phyloP scores from a whole-genome alignment of 768 basidiomycete species.

The Favolaschia claudopus region DNA sequence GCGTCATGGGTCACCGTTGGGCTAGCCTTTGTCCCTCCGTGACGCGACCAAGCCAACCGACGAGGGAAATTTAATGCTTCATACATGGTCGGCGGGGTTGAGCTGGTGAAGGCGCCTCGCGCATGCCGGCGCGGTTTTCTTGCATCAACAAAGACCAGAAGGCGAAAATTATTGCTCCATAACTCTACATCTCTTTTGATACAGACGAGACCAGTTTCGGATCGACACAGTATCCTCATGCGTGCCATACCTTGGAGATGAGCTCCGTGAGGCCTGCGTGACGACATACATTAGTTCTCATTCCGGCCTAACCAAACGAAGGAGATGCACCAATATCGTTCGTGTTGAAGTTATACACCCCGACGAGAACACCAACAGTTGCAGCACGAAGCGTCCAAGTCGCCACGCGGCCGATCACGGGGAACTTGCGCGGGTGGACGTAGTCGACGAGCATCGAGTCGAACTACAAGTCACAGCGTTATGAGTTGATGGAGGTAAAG shows the following conservation, averaged over 20 bases:
- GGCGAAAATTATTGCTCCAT: too few relatives aligned
- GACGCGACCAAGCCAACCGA: too few relatives aligned
- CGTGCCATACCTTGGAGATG: slow-evolving; percentile 24
- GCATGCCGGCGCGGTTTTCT: too few relatives aligned
- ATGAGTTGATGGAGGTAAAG: slow-evolving; percentile 13
- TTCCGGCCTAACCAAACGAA: neutral
- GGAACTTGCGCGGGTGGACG: slow-evolving; percentile 92
- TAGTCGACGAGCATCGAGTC: slow-evolving; percentile 86
- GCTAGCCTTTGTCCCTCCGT: too few relatives aligned
- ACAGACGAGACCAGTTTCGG: too few relatives aligned
- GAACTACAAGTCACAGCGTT: slow-evolving; percentile 55
- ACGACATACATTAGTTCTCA: neutral
- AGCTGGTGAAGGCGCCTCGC: too few relatives aligned
- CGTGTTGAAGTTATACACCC: slow-evolving; percentile 98
- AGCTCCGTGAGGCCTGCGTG: slow-evolving; percentile 26
- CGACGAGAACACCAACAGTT: slow-evolving; percentile 85
- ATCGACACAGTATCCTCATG: slow-evolving; percentile 9
- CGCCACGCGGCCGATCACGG: slow-evolving; percentile 69
- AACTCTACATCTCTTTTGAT: too few relatives aligned
- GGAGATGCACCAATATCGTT: slow-evolving; percentile 90
- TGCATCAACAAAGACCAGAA: too few relatives aligned
- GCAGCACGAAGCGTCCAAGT: slow-evolving; percentile 82
- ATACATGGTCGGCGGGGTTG: too few relatives aligned
- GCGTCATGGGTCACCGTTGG: too few relatives aligned
- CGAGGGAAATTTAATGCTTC: too few relatives aligned